Evolutionary conservation across 2,329 filamentous ascomycete species (phyloP), one percentile per base, ranked within the genome.

Genomic region (Emmonsiellopsis sp.): DNA sequence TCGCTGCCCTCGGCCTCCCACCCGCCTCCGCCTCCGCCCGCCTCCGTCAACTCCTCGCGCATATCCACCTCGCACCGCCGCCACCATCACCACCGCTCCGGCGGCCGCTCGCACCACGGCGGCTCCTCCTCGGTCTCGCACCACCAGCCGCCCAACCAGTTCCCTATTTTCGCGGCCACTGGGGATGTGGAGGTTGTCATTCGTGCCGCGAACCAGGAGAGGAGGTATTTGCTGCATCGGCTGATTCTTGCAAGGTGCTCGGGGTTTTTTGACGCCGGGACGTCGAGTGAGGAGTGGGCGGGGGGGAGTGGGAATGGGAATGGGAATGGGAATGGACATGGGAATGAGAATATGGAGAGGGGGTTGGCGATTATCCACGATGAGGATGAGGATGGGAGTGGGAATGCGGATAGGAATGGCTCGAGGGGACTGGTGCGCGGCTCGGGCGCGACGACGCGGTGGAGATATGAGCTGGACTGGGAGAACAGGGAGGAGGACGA

Each of bases 101-200:
- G 39, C 27, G 27, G 13, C 8, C 54, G 56, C 32, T 85, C 88
- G 57, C 93, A 88, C 47, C 87, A 93, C 66, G 82, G 86, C 62
- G 88, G 88, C 54, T 85, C 85, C 56, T 74, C 78, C 36, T 80
- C 82, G 14, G 3, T 6, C 3, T 14, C 10, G 11, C 37, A 40
- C 6, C 84, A 85, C 64, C 73, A 82, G 27, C 81, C 87, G 42
- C 86, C 87, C 65, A 96, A 96, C 67, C 91, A 96, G 68, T 97
- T 96, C 62, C 92, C 92, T 21, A 75, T 94, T 65, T 97, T 96
- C 71, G 84, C 84, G 49, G 85, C 91, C 62, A 92, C 87, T 39
- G 92, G 92, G 65, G 91, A 97, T 70, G 89, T 96, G 63, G 92
- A 97, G 71, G 90, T 97, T 57, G 66, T 92, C 53, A 81, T 96